Percentiles rank a stretch among this genome's conserved stretches.
These are phyloP conservation scores for Penicillium sp. DNA, from an alignment of 2,329 filamentous ascomycete species.

Conservation along the genomic window DNA sequence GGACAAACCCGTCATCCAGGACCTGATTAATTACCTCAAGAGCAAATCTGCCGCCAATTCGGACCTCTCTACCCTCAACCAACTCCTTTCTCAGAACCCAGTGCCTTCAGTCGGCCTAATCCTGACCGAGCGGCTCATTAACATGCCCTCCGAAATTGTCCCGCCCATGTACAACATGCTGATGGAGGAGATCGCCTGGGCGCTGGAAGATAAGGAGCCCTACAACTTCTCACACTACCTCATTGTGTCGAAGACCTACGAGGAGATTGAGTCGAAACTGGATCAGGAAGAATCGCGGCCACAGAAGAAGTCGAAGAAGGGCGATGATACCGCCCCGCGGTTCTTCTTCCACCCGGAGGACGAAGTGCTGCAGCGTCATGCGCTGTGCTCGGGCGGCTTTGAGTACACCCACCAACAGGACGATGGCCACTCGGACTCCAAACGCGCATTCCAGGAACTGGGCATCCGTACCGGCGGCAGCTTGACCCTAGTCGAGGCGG, in stretches of 20 bases:
- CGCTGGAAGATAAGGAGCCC: constrained; percentile 84
- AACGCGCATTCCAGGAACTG: constrained; percentile 89
- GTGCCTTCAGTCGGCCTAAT: constrained; percentile 72
- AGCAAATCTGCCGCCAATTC: constrained; percentile 53
- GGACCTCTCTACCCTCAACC: constrained; percentile 55
- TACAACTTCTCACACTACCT: constrained; percentile 94
- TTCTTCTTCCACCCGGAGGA: constrained; percentile 98
- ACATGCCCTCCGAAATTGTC: constrained; percentile 89
- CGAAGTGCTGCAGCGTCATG: constrained; percentile 77
- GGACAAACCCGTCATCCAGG: constrained; percentile 68
- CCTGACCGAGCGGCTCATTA: constrained; percentile 90
- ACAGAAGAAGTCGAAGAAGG: constrained; percentile 65
- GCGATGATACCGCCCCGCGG: constrained; percentile 50
- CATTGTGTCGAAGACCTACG: constrained; percentile 86
- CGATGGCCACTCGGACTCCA: constrained; percentile 81
- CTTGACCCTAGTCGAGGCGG: constrained; percentile 80
- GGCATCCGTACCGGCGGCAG: constrained; percentile 81
- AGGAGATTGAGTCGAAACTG: constrained; percentile 77
- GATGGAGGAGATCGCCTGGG: constrained; percentile 82
- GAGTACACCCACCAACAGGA: constrained; percentile 74
- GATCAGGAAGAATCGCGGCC: constrained; percentile 63
- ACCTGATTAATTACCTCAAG: constrained; percentile 68
- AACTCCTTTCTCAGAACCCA: constrained; percentile 55
- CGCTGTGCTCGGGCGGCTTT: constrained; percentile 66
- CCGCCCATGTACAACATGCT: constrained; percentile 96